These are phyloP conservation scores for Solanum boliviense DNA, from an alignment of 257 asterid species.

Conservation along the genomic window DNA sequence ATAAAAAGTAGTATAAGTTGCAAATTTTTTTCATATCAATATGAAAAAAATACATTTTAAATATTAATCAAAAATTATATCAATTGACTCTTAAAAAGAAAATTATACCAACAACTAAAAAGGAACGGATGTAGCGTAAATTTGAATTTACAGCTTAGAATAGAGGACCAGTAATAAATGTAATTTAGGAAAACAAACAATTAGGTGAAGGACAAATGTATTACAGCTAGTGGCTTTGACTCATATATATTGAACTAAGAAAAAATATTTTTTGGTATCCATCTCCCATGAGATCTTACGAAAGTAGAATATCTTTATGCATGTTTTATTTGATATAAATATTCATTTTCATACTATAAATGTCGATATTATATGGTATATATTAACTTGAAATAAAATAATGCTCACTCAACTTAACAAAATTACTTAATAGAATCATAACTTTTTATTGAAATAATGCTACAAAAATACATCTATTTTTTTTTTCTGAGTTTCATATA, in stretches of 20 bases:
- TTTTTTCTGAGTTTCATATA: no score
- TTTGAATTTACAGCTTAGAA: not conserved
- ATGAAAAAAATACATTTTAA: no score
- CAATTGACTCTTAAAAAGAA: rapidly evolving
- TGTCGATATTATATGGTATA: not conserved
- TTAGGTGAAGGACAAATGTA: not conserved
- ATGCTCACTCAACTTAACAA: not conserved
- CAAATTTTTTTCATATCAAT: no score
- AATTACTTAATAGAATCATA: no score
- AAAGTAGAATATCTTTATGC: not conserved
- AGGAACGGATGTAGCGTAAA: no score
- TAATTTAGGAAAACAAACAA: not conserved
- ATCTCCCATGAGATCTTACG: not conserved
- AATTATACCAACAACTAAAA: no score
- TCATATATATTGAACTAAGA: not conserved
- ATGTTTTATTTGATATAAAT: not conserved
- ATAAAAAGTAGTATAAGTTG: no score
- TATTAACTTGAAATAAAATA: not conserved
- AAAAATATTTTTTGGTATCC: not conserved
- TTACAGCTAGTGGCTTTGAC: not conserved
- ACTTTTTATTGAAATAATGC: not conserved
- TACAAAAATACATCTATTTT: no score
- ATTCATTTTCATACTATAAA: not conserved
- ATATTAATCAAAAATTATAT: no score
- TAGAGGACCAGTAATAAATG: not conserved